A percentile compares a stretch with the other conserved stretches of the same genome.
Conservation (phyloP, 2,329 filamentous ascomycete species). For the Phialophora macrospora region DNA sequence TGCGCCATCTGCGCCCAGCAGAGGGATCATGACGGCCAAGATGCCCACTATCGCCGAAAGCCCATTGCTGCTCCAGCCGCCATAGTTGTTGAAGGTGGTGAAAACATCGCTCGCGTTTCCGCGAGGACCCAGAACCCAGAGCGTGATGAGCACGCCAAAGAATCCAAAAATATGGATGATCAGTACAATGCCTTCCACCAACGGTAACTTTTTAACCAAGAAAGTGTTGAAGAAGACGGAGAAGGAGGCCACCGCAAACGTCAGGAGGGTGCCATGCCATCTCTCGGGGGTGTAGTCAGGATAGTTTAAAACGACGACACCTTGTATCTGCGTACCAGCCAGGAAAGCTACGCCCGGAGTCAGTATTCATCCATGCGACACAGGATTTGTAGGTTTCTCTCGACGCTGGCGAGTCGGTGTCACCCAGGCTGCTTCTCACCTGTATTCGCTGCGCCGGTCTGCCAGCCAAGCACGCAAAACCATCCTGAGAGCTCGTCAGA, state of each 20-base stretch:
- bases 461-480: constrained; percentile 44
- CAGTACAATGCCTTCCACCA: constrained; percentile 50
- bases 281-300: constrained; percentile 47
- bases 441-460: constrained; percentile 38
- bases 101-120: constrained; percentile 48
- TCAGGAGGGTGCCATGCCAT: constrained; percentile 54
- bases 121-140: constrained; percentile 52
- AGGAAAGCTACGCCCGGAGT: constrained; percentile 44
- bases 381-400: not conserved
- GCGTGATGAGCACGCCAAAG: constrained; percentile 51
- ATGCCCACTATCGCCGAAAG: constrained; percentile 43
- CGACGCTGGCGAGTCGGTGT: not conserved
- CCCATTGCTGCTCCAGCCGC: constrained; percentile 46
- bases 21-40: constrained; percentile 38
- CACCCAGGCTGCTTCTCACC: constrained; percentile 20
- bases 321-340: constrained; percentile 54
- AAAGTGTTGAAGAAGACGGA: constrained; percentile 52
- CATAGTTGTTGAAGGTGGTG: constrained; percentile 47
- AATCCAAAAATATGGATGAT: constrained; percentile 52
- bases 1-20: constrained; percentile 40
- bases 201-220: constrained; percentile 47
- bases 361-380: constrained; percentile 32
- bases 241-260: constrained; percentile 48
- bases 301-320: constrained; percentile 52
- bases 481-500: constrained; percentile 38